Evolutionary conservation across 2,329 filamentous ascomycete species (phyloP).

Genomic region (Cylindrodendrum hubeiense): DNA sequence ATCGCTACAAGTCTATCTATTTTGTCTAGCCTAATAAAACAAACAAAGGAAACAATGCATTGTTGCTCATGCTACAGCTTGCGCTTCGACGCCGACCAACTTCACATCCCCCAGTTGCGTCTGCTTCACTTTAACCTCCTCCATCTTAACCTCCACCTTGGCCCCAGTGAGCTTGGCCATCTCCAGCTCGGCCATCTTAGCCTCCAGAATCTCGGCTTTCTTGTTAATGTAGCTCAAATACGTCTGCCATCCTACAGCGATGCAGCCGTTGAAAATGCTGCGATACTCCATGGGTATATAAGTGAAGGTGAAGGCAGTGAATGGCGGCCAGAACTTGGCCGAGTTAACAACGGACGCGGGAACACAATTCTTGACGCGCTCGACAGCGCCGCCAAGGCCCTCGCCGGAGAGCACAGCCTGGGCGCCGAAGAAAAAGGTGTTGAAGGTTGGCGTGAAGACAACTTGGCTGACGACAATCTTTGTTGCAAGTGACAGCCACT

Average conservation of each 20-base stretch:
- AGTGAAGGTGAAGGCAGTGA: conserved; percentile 89
- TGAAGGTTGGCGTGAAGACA: conserved; percentile 86
- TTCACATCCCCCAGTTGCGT: neutral
- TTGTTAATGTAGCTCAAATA: conserved; percentile 87
- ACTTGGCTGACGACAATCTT: conserved; percentile 87
- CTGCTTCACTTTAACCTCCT: neutral
- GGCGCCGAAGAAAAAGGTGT: conserved; percentile 84
- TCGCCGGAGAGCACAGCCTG: conserved; percentile 82
- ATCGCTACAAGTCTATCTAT: conserved; percentile 5
- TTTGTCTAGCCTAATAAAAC: conserved; percentile 1
- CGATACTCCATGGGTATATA: conserved; percentile 84
- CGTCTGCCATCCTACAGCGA: conserved; percentile 93
- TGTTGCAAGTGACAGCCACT: conserved; percentile 75
- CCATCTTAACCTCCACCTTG: conserved; percentile 2
- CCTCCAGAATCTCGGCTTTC: conserved; percentile 66
- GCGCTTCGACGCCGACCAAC: neutral
- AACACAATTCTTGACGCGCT: conserved; percentile 80
- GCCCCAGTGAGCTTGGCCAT: conserved; percentile 10
- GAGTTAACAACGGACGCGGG: conserved; percentile 83
- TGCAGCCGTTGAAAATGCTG: conserved; percentile 81
- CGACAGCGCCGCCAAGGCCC: conserved; percentile 70
- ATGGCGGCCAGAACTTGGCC: conserved; percentile 88
- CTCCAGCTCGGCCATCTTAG: conserved; percentile 16
- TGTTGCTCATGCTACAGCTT: conserved; percentile 11
- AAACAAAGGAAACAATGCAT: neutral